Evolutionary conservation across 148 eudicot species (phyloP), one percentile per base, ranked within the genome.

Genomic region (Persicaria tinctoria): DNA sequence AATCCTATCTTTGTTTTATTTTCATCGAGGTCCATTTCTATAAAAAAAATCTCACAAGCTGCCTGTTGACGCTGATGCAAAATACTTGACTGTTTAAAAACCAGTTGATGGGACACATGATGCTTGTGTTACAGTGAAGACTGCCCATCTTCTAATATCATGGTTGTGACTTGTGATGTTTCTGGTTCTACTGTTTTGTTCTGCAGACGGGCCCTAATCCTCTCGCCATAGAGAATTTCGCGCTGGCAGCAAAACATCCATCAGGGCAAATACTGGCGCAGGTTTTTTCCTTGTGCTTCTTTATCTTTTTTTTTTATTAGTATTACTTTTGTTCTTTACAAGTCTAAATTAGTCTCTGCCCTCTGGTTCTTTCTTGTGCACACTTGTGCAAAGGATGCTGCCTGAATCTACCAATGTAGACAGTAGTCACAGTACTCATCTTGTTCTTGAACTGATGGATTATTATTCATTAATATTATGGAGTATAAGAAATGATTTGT

Each of bases 171-270:
- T 41, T 66, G 8, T 66, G 47, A 41, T 8, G 3, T 45, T 49
- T 70, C 16, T 70, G 46, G 18, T 66, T 66, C 45, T 66, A 66
- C 70, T 70, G 55, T 47, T 74, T 81, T 80, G 5, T 76, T 63
- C 45, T 73, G 79, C 86, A 94, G 98, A 86, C 96, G 72, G 98
- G 98, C 77, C 89, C 93, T 83, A 76, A 92, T 85, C 91, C 98
- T 41, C 86, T 91, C 91, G 97, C 98, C 63, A 86, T 92, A 18
- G 97, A 95, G 82, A 89, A 81, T 77, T 95, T 75, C 81, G 98
- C 97, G 45, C 14, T 77, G 77, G 98, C 83, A 63, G 98, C 98
- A 5, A 95, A 92, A 83, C 85, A 90, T 77, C 98, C 98, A 72
- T 86, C 96, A 54, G 98, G 88, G 48, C 89, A 95, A 78, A 77